phyloP scores from a whole-genome alignment of 2,329 filamentous ascomycete genomes.

The Alternaria triticina region DNA sequence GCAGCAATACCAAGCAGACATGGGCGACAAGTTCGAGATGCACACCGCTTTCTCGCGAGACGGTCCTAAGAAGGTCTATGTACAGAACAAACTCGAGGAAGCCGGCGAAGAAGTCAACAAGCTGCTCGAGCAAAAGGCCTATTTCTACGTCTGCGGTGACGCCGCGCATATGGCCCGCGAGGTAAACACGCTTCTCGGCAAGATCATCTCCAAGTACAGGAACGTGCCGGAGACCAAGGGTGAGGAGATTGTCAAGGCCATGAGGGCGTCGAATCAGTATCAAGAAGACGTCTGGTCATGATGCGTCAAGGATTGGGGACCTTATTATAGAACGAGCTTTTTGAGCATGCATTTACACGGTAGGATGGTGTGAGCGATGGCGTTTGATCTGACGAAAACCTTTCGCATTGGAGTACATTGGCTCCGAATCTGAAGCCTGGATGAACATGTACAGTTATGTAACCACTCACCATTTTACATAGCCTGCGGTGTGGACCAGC shows the following conservation, averaged over 20 bases:
- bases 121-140: constrained; percentile 83
- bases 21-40: constrained; percentile 89
- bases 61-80: constrained; percentile 86
- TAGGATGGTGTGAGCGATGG: constrained; percentile 34
- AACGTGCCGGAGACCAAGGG: constrained; percentile 84
- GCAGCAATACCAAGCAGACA: constrained; percentile 79
- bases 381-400: constrained; percentile 20
- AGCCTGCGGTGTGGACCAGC: background rate
- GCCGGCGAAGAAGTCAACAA: constrained; percentile 83
- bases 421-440: constrained; percentile 1
- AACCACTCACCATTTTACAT: constrained; percentile 1
- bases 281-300: constrained; percentile 80
- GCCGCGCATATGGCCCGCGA: constrained; percentile 96
- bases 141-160: constrained; percentile 98
- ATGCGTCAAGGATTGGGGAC: constrained; percentile 3
- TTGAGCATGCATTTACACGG: constrained; percentile 34
- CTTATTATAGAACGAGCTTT: constrained; percentile 3
- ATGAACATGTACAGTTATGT: background rate
- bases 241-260: constrained; percentile 95
- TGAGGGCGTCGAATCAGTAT: constrained; percentile 94
- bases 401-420: background rate
- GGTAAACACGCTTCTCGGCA: constrained; percentile 83
- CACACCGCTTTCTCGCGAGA: constrained; percentile 97
- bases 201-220: constrained; percentile 85
- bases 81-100: constrained; percentile 91